phyloP scores from a whole-genome alignment of 192 early-diverging fungal genomes.

The Piromyces finnis region DNA sequence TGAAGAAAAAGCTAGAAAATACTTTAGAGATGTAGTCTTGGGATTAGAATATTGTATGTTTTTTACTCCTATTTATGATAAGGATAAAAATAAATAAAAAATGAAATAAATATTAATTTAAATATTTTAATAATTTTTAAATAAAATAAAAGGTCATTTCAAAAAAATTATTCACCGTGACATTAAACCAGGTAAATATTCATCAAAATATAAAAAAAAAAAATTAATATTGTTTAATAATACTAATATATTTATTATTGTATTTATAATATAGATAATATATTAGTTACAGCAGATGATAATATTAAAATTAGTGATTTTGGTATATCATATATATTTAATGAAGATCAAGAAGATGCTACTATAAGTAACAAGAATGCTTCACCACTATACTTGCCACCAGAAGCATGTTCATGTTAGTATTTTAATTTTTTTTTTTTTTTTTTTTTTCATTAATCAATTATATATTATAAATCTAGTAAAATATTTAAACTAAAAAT shows the following conservation, averaged over 20 bases:
- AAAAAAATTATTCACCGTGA: constrained; percentile 38
- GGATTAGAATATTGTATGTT: constrained; percentile 40
- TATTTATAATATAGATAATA: too few relatives aligned
- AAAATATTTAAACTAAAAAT: too few relatives aligned
- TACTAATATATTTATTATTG: too few relatives aligned
- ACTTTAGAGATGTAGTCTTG: constrained; percentile 35
- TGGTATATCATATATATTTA: constrained; percentile 38
- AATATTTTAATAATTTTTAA: background rate
- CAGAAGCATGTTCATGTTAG: constrained; percentile 28
- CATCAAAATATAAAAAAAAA: too few relatives aligned
- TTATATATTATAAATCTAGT: too few relatives aligned
- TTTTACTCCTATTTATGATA: too few relatives aligned
- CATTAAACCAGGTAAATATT: constrained; percentile 14
- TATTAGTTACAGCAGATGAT: constrained; percentile 15
- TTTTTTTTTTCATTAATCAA: too few relatives aligned
- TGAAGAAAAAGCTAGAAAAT: constrained; percentile 25
- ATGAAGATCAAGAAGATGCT: constrained; percentile 17
- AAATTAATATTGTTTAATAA: too few relatives aligned
- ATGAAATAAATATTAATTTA: background rate
- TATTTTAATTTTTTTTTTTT: too few relatives aligned
- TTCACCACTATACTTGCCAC: constrained; percentile 27
- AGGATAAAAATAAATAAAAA: background rate
- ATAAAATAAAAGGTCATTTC: constrained; percentile 19
- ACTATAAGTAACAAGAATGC: constrained; percentile 15
- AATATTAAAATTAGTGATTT: constrained; percentile 37